These are phyloP conservation scores for Escovopsis weberi DNA, from an alignment of 2,329 filamentous ascomycete species.

Conservation along the genomic window DNA sequence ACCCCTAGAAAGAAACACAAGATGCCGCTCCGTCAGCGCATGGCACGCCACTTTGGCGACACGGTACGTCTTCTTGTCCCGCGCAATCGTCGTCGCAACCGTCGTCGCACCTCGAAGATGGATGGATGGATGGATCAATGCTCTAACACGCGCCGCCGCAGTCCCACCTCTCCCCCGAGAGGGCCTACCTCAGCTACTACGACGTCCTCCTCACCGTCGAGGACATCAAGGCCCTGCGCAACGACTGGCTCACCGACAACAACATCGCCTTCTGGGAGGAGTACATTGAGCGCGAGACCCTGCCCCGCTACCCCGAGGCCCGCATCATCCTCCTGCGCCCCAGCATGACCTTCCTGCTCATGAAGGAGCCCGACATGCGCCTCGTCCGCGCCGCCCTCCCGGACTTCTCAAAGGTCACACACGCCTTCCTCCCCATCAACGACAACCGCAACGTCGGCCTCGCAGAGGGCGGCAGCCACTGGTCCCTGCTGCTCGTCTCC, in stretches of 20 bases:
- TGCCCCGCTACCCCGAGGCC: slow-evolving; percentile 64
- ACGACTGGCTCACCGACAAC: slow-evolving; percentile 96
- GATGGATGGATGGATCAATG: too few species aligned
- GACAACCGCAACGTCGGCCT: slow-evolving; percentile 62
- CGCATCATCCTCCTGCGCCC: slow-evolving; percentile 84
- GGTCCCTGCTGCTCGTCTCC: slow-evolving; percentile 83
- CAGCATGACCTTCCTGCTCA: slow-evolving; percentile 82
- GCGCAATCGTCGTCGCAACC: background rate
- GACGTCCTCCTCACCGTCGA: slow-evolving; percentile 55
- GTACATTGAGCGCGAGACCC: slow-evolving; percentile 80
- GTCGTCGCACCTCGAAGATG: background rate
- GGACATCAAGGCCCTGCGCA: slow-evolving; percentile 74
- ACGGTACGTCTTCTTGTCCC: slow-evolving; percentile 21
- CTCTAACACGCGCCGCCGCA: slow-evolving; percentile 18
- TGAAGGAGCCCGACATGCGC: slow-evolving; percentile 50
- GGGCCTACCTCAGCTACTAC: slow-evolving; percentile 26
- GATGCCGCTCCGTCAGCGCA: slow-evolving; percentile 26
- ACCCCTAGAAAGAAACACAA: slow-evolving; percentile 7
- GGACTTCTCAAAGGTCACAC: slow-evolving; percentile 65
- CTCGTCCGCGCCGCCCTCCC: slow-evolving; percentile 56
- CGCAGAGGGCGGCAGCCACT: slow-evolving; percentile 86
- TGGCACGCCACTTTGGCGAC: slow-evolving; percentile 34
- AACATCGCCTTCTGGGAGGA: slow-evolving; percentile 98
- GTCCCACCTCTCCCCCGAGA: slow-evolving; percentile 25
- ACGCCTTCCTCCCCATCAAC: slow-evolving; percentile 93